Evolutionary conservation across 768 basidiomycete genomes (phyloP).

Genomic region (Favolaschia claudopus): DNA sequence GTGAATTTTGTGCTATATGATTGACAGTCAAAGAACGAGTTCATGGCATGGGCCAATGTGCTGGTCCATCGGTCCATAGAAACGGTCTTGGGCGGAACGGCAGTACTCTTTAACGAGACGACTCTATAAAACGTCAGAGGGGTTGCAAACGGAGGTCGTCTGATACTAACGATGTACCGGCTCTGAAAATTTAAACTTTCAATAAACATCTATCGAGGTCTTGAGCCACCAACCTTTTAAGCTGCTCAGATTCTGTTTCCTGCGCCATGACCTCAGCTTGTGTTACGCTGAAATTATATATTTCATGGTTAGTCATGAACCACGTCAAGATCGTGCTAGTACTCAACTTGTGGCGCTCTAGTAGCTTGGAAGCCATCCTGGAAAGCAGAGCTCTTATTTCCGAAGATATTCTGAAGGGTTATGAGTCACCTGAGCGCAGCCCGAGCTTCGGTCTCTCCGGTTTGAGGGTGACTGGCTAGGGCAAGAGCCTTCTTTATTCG

Average conservation of each 20-base stretch:
- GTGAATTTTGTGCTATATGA: conserved; percentile 25
- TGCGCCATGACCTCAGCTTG: conserved; percentile 37
- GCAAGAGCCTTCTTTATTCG: conserved; percentile 28
- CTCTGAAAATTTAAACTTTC: conserved; percentile 10
- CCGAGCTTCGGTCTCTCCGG: conserved; percentile 31
- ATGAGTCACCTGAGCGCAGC: conserved; percentile 27
- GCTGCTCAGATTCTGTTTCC: conserved; percentile 32
- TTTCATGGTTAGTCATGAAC: background rate
- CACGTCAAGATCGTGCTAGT: too few relatives aligned
- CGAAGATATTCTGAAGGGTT: background rate
- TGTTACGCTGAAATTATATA: conserved; percentile 27
- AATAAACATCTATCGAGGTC: background rate
- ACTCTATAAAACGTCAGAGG: conserved; percentile 3
- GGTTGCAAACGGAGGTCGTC: background rate
- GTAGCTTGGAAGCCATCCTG: conserved; percentile 34
- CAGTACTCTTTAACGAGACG: conserved; percentile 29
- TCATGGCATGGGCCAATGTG: conserved; percentile 26
- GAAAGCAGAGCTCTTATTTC: background rate
- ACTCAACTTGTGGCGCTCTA: conserved; percentile 35
- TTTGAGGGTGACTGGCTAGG: conserved; percentile 26
- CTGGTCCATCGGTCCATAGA: conserved; percentile 23
- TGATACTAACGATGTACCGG: conserved; percentile 20
- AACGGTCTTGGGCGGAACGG: conserved; percentile 1
- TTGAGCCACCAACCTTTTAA: conserved; percentile 28
- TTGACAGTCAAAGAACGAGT: conserved; percentile 34